Base-by-base conservation (phyloP, 1,284 basidiomycete genomes). In the Ustilago tritici region DNA sequence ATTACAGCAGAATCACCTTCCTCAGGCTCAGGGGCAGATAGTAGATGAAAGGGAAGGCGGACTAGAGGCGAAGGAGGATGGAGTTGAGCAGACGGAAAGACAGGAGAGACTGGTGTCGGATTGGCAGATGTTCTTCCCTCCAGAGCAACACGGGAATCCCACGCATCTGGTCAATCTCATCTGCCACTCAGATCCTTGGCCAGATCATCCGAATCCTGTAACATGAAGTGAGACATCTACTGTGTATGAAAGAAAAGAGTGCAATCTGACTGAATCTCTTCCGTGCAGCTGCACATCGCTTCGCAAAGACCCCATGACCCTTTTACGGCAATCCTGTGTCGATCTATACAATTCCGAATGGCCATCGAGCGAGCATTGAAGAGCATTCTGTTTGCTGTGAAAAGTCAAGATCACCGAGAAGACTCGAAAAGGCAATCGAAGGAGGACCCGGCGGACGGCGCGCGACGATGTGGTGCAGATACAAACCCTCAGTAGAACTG, bases 71-170 rank as follows among this genome's bases (percentile, higher is more conserved):
- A 12, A 43, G 7, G 5, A 10, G 12, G 10, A 12, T 9, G n/a
- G 19, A 31, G 32, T 54, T 28, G 11, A 15, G 12, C 28, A 43
- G 8, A 58, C 28, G 17, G 56, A 35, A 17, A 61, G 23, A 55
- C 56, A 32, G 6, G 58, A 68, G 17, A 52, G 52, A 19, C 19
- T n/a, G 17, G 19, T 65, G 11, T 68, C 54, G 4, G 31, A 73
- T 19, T 73, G 70, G 70, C 56, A 54, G 32, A 62, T 70, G 66
- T 74, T 69, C 59, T 74, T 74, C 57, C 73, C 67, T 2, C 57
- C 73, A 3, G 35, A 49, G 28, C 68, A 65, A 32, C 56, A 68
- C 19, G 53, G 34, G 0, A 71, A 64, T 36, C 61, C 61, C 2
- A 64, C 65, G 0, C 58, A 70, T 32, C 52, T 76, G 53, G 62